Base-by-base conservation (phyloP, 345 rosid genomes). In the Gossypium anomalum region DNA sequence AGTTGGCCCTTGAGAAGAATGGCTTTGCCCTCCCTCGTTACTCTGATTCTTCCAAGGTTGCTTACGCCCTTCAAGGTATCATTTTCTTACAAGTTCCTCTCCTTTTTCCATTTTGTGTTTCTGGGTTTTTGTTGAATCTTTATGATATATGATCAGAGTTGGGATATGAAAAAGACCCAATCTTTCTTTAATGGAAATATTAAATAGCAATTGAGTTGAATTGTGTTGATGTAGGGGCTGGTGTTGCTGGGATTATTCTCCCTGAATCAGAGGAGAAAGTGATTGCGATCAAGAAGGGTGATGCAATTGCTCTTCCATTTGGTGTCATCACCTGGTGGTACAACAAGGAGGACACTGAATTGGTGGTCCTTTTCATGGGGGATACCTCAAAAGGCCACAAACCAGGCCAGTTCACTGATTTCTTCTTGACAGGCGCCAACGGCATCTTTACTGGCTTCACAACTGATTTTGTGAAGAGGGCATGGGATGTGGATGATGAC, bases 301-400 rank as follows among this genome's bases (percentile, higher is more conserved):
- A 95, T 57, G 87, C 97, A 4, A 89, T 92, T 74, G 99, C 98
- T 53, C 81, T 92, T 63, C 97, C 98, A 2, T 95, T 95, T 16
- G 99, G 98, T 45, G 93, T 88, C 2, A 91, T 90, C 7, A 87
- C 96, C 58, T 95, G 99, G 98, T 94, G 93, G 92, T 89, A 86
- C 69, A 94, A 87, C 84, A 87, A 86, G 16, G 93, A 87, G 13
- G 98, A 91, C 83, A 87, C 91, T 22, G 92, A 87, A 55, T 80
- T 94, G 14, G 89, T 9, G 89, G 14, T 84, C 91, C 93, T 94
- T 44, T 89, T 94, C 76, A 81, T 92, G 67, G 98, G 98, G 0
- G 93, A 92, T 70, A 94, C 98, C 11, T 81, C 88, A 25, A 91
- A 85, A 72, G 95, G 85, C 64, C 97, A 89, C 80, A 89, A 86